Evolutionary conservation across 345 rosid genomes (phyloP).

Genomic region (Noccaea caerulescens): DNA sequence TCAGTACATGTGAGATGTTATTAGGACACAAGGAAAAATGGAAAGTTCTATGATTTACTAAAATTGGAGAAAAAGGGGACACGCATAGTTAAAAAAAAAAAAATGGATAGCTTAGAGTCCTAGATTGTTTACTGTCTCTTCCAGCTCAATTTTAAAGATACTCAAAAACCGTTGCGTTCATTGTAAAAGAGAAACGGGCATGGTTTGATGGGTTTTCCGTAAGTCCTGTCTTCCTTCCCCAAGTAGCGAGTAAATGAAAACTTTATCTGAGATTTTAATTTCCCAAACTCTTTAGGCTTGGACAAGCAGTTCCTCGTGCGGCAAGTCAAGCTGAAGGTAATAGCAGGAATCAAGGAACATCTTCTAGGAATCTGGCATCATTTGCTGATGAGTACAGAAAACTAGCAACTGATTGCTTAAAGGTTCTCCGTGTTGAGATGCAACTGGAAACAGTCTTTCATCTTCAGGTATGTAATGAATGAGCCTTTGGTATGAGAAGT

Average conservation of each 20-base stretch:
- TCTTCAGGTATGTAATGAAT: conserved; percentile 70
- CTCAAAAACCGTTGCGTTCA: conserved; percentile 1
- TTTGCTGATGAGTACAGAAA: conserved; percentile 93
- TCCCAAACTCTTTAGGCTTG: conserved; percentile 62
- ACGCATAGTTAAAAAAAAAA: neutral
- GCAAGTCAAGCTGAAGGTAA: conserved; percentile 58
- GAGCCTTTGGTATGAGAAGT: conserved; percentile 9
- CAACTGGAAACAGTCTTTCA: conserved; percentile 93
- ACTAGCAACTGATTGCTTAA: conserved; percentile 93
- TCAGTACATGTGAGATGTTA: conserved; percentile 27
- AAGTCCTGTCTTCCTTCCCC: conserved; percentile 1
- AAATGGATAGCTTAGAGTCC: conserved; percentile 12
- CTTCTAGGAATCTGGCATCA: conserved; percentile 64
- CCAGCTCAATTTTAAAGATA: conserved; percentile 20
- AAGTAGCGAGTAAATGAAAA: conserved; percentile 16
- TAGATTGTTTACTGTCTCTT: conserved; percentile 25
- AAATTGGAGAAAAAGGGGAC: conserved; percentile 17
- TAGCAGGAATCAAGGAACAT: conserved; percentile 53
- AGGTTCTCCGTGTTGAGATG: conserved; percentile 98
- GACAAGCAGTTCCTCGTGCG: conserved; percentile 56
- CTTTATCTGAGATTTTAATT: conserved; percentile 25
- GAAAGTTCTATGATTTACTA: conserved; percentile 10
- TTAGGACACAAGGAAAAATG: conserved; percentile 12
- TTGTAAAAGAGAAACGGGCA: conserved; percentile 34
- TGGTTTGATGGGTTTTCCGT: conserved; percentile 9